phyloP scores from a whole-genome alignment of 164 flowering plant genomes.

The Magnolia officinalis region DNA sequence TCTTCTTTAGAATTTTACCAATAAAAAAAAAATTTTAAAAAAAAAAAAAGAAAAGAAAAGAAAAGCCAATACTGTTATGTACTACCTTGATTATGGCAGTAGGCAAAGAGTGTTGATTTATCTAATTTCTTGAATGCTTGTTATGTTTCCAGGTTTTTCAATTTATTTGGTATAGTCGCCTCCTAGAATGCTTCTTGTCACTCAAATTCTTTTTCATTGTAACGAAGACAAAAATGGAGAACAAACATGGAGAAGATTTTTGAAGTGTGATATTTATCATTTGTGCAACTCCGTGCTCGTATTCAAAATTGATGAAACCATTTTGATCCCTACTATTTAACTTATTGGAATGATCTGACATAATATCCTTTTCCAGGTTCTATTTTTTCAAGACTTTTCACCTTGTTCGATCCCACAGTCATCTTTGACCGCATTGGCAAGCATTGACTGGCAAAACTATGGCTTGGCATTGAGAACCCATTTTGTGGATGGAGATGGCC shows the following conservation, averaged over 20 bases:
- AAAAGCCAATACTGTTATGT: no score
- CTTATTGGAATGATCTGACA: not conserved
- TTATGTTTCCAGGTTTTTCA: no score
- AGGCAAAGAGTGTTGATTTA: no score
- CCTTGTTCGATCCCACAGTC: slow-evolving; percentile 49
- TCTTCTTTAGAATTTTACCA: no score
- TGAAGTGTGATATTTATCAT: not conserved
- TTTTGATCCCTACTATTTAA: not conserved
- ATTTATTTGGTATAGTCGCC: no score
- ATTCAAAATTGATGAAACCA: not conserved
- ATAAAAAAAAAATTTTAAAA: no score
- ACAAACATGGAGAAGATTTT: no score
- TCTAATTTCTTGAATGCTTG: no score
- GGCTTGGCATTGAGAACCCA: slow-evolving; percentile 48
- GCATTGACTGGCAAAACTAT: slow-evolving; percentile 73
- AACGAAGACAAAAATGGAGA: not conserved
- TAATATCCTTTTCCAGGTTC: slow-evolving; percentile 41
- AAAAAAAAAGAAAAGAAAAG: no score
- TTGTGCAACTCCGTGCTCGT: not conserved
- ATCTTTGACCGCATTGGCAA: slow-evolving; percentile 48
- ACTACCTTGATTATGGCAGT: no score
- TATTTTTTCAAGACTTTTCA: slow-evolving; percentile 63
- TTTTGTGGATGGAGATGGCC: slow-evolving; percentile 34
- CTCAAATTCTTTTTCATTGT: not conserved
- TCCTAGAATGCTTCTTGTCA: not conserved